phyloP scores from a whole-genome alignment of 768 basidiomycete species.

The Dacryopinax primogenitus region DNA sequence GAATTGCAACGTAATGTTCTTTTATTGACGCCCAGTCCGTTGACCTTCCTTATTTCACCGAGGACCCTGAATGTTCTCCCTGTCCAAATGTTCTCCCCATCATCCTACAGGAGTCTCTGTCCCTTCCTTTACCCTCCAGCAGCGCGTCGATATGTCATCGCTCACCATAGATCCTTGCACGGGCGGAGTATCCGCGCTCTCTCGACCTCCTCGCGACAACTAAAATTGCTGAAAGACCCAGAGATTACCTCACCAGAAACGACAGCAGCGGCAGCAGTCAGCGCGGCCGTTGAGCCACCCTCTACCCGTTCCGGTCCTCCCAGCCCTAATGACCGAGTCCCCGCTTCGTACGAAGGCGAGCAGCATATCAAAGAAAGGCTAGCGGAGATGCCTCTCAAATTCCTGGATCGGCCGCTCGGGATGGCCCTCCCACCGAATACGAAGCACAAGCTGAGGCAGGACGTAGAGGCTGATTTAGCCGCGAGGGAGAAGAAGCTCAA shows the following conservation, averaged over 20 bases:
- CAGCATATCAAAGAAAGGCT: not conserved
- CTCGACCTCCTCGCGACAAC: not conserved
- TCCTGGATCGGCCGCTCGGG: slow-evolving; percentile 50
- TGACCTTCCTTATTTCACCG: not conserved
- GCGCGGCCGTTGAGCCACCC: not conserved
- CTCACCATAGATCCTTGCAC: not conserved
- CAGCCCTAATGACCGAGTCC: not conserved
- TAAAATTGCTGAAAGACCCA: not conserved
- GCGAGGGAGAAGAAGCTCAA: slow-evolving; percentile 57
- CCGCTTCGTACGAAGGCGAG: not conserved
- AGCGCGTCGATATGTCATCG: not conserved
- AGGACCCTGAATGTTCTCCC: not conserved
- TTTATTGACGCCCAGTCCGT: too few relatives aligned
- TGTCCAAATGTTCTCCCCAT: not conserved
- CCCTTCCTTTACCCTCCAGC: not conserved
- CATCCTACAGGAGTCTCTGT: not conserved
- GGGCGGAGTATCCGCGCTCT: not conserved
- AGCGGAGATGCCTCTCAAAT: not conserved
- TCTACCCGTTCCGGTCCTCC: not conserved
- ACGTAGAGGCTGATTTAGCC: slow-evolving; percentile 54
- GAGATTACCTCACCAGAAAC: not conserved
- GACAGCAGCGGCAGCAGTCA: not conserved
- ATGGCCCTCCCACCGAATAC: slow-evolving; percentile 55
- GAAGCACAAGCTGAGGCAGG: slow-evolving; percentile 41
- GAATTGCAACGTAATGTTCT: not conserved